A percentile compares a stretch with the other conserved stretches of the same genome.
Conservation (phyloP, 106 monocot species). For the Ottelia alismoides region DNA sequence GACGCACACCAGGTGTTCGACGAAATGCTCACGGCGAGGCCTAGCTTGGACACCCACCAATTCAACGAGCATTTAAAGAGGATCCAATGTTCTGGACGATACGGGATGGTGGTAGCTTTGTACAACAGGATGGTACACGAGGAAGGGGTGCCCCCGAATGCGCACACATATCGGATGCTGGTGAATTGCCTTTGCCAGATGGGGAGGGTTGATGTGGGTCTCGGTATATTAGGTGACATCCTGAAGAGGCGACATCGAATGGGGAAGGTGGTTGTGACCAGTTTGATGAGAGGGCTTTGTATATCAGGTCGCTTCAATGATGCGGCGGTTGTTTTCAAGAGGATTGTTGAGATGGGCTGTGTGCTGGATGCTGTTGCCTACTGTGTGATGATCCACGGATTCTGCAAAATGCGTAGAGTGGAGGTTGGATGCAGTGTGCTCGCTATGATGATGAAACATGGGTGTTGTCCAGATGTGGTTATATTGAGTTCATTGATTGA, state of each 20-base stretch:
- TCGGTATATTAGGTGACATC: slow-evolving; percentile 9
- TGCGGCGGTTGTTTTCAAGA: slow-evolving; percentile 13
- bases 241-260: slow-evolving; percentile 4
- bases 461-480: slow-evolving; percentile 14
- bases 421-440: slow-evolving; percentile 10
- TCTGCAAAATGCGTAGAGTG: slow-evolving; percentile 3
- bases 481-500: slow-evolving; percentile 3
- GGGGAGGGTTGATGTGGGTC: slow-evolving; percentile 2
- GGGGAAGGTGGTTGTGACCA: neutral
- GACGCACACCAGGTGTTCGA: neutral
- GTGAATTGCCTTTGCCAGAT: slow-evolving; percentile 2
- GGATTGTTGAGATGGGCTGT: slow-evolving; percentile 6
- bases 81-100: neutral
- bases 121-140: slow-evolving; percentile 1
- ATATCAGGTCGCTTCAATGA: neutral
- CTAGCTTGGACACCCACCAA: neutral
- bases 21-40: neutral
- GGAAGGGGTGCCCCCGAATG: slow-evolving; percentile 2
- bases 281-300: slow-evolving; percentile 8
- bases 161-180: slow-evolving; percentile 1
- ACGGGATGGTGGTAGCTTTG: neutral
- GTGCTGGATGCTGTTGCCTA: slow-evolving; percentile 6
- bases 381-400: slow-evolving; percentile 8
- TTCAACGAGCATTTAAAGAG: neutral
- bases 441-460: slow-evolving; percentile 3